Evolutionary conservation across 148 eudicot species (phyloP), one percentile per base, ranked within the genome.

Genomic region (Selenicereus undatus): DNA sequence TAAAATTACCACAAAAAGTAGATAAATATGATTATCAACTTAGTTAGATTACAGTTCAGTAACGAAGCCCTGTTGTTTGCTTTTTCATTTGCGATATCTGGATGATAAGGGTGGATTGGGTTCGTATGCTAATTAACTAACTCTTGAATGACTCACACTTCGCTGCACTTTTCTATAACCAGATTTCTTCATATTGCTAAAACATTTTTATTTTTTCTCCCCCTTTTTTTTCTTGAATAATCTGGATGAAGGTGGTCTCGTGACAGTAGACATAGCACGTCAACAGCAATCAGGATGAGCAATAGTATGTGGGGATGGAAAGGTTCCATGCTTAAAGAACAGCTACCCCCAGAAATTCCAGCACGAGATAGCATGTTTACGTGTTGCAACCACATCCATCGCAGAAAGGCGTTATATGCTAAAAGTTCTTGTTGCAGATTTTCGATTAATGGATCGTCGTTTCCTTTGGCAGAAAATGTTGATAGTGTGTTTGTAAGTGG

Each of bases 381-480:
- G 78, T 88, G 90, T 78, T 88, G 90, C 83, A 82, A 82, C 70
- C 85, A 84, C 82, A 70, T 66, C 58, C 88, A 24, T 30, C 88
- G 80, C 54, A 89, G 83, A 78, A 91, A 83, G 72, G 87, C 82
- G 48, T 71, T 79, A 72, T 82, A 81, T 75, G 14, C 81, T 22
- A 87, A 66, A 51, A 82, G 86, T 84, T 84, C 85, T 70, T 84
- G 87, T 42, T 70, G 89, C 71, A 83, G 88, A 77, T 90, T 88
- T 81, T 84, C 95, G 71, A 75, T 81, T 35, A 91, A 92, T 83
- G 90, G 86, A 80, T 89, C 95, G 48, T 60, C 82, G 12, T 91
- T 88, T 79, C 90, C 77, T 70, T 84, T 91, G 51, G 86, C 87
- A 9, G 84, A 83, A 87, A 82, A 83, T 58, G 71, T 73, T 77